These are phyloP conservation scores for Talaromyces rugulosus DNA, from an alignment of 2,329 filamentous ascomycete species.

Conservation along the genomic window DNA sequence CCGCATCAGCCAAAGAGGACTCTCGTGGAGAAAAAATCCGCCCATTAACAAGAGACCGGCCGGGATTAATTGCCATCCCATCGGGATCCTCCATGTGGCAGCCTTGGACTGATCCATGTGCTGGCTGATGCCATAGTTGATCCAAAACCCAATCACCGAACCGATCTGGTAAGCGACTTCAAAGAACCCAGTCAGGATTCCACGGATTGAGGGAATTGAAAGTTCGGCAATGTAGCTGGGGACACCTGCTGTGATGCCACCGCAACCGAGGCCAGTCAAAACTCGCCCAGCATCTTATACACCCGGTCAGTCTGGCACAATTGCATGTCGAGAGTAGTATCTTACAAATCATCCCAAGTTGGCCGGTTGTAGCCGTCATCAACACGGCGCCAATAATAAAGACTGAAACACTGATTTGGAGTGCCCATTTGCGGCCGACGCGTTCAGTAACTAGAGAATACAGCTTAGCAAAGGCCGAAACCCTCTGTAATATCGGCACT, in stretches of 20 bases:
- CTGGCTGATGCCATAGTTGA: slow-evolving; percentile 29
- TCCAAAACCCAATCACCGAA: slow-evolving; percentile 50
- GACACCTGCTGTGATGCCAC: slow-evolving; percentile 54
- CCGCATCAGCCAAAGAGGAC: slow-evolving; percentile 66
- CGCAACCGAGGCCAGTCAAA: slow-evolving; percentile 54
- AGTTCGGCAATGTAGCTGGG: slow-evolving; percentile 60
- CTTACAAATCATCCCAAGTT: not conserved
- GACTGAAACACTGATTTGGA: slow-evolving; percentile 58
- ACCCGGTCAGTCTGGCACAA: not conserved
- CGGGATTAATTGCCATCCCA: slow-evolving; percentile 39
- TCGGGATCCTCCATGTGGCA: slow-evolving; percentile 36
- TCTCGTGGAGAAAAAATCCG: slow-evolving; percentile 60
- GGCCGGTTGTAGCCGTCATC: slow-evolving; percentile 62
- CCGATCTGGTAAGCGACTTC: slow-evolving; percentile 54
- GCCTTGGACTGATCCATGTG: not conserved
- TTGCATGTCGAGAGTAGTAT: not conserved
- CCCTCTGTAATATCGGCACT: not conserved
- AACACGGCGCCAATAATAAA: slow-evolving; percentile 69
- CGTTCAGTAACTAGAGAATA: slow-evolving; percentile 53
- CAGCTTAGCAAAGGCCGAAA: not conserved
- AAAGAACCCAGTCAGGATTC: slow-evolving; percentile 56
- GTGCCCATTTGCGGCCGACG: slow-evolving; percentile 58
- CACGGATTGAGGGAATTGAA: slow-evolving; percentile 55
- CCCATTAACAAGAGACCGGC: slow-evolving; percentile 47
- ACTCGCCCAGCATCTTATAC: slow-evolving; percentile 50